Percentiles rank a stretch among this genome's conserved stretches.
Conservation (phyloP, 2,329 filamentous ascomycete genomes). For the Thermothelomyces thermophilus region DNA sequence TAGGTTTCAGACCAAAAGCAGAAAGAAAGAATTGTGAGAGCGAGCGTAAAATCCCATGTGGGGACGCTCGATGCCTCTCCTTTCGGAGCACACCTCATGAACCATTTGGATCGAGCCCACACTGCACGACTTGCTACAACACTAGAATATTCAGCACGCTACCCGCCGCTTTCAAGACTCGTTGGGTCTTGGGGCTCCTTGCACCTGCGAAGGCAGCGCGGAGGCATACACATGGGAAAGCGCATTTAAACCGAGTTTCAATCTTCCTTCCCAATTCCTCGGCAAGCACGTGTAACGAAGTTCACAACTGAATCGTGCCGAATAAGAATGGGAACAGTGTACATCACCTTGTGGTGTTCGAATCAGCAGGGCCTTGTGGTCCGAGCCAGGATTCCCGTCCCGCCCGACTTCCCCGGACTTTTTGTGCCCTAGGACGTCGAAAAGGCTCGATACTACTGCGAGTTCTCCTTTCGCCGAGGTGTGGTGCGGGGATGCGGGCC, state of each 20-base stretch:
- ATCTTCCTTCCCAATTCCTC: too few species aligned
- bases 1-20: slow-evolving; percentile 7
- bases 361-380: neutral
- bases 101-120: neutral
- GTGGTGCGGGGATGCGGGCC: slow-evolving; percentile 15
- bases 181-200: neutral
- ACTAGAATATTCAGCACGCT: too few species aligned
- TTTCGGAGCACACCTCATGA: neutral
- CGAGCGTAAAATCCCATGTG: slow-evolving; percentile 4
- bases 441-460: slow-evolving; percentile 8
- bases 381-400: slow-evolving; percentile 8
- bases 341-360: neutral
- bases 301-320: too few species aligned
- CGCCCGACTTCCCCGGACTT: slow-evolving; percentile 14
- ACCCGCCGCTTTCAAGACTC: neutral
- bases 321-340: too few species aligned
- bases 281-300: too few species aligned
- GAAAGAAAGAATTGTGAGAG: neutral
- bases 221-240: slow-evolving; percentile 3
- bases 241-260: too few species aligned
- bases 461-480: slow-evolving; percentile 2
- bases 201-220: neutral
- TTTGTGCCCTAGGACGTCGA: neutral
- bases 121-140: too few species aligned
- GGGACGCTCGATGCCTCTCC: slow-evolving; percentile 3